These are phyloP conservation scores for Ustilago loliicola DNA, from an alignment of 1,284 basidiomycete species.

Conservation along the genomic window DNA sequence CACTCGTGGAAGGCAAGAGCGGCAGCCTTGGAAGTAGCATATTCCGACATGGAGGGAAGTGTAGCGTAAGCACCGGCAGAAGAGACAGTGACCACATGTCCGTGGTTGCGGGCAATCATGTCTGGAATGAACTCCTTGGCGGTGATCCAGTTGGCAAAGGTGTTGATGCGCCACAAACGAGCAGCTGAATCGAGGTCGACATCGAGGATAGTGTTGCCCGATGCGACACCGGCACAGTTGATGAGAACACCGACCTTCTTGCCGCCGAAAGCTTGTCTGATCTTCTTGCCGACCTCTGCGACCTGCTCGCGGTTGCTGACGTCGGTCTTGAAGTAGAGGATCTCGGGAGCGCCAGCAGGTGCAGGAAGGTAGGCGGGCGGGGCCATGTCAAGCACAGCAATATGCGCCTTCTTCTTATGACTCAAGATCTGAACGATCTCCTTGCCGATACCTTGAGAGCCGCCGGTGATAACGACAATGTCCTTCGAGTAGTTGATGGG, in stretches of 20 bases:
- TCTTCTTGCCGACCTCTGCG: slow-evolving; percentile 55
- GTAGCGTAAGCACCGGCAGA: slow-evolving; percentile 61
- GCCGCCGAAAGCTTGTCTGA: slow-evolving; percentile 47
- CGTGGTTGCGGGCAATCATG: slow-evolving; percentile 67
- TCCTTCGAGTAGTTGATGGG: slow-evolving; percentile 63
- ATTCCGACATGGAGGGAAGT: slow-evolving; percentile 64
- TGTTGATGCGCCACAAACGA: slow-evolving; percentile 66
- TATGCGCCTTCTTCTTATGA: slow-evolving; percentile 54
- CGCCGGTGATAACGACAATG: slow-evolving; percentile 68
- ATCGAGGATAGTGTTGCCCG: slow-evolving; percentile 61
- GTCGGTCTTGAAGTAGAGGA: slow-evolving; percentile 68
- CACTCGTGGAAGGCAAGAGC: slow-evolving; percentile 68
- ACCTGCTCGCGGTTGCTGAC: slow-evolving; percentile 62
- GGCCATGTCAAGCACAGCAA: slow-evolving; percentile 68
- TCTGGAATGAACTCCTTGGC: slow-evolving; percentile 65
- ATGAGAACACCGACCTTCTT: slow-evolving; percentile 62
- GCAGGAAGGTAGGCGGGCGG: slow-evolving; percentile 62
- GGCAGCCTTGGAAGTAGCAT: slow-evolving; percentile 65
- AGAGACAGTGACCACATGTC: slow-evolving; percentile 66
- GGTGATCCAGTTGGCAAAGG: slow-evolving; percentile 64
- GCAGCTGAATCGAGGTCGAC: slow-evolving; percentile 49
- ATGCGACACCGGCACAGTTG: slow-evolving; percentile 68
- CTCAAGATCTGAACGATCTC: slow-evolving; percentile 64
- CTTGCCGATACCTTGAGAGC: slow-evolving; percentile 68
- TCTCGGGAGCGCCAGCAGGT: slow-evolving; percentile 63